Conservation (phyloP, 371 early-diverging fungal genomes). For the Umbelopsis sp. region DNA sequence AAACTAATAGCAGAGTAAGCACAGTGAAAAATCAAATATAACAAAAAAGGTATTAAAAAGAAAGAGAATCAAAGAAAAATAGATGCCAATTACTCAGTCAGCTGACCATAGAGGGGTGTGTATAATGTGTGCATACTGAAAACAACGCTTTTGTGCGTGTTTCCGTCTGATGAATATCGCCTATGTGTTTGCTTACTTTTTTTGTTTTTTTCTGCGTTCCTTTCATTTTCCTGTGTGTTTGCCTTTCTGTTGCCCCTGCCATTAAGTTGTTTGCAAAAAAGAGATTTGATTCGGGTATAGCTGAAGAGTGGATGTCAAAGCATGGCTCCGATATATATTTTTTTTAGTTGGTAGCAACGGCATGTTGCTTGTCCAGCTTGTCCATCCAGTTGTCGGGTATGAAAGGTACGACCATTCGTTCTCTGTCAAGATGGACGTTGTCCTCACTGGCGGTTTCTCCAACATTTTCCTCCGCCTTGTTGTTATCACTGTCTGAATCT, state of each 20-base stretch:
- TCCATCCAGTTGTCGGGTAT: conserved; percentile 59
- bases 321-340: not conserved
- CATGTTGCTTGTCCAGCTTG: conserved; percentile 42
- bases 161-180: too few species aligned
- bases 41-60: not conserved
- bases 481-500: not conserved
- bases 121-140: too few species aligned
- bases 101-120: too few species aligned
- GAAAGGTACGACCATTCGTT: conserved; percentile 41
- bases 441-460: conserved; percentile 23
- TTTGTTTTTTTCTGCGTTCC: not conserved
- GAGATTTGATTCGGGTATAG: conserved; percentile 12
- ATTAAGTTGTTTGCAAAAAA: not conserved
- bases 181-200: too few species aligned
- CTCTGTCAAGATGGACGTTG: conserved; percentile 31
- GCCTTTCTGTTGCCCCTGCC: conserved; percentile 2
- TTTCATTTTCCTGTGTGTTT: not conserved
- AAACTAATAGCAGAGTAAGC: not conserved
- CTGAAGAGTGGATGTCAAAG: conserved; percentile 3
- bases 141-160: too few species aligned
- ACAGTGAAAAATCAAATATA: not conserved
- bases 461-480: not conserved
- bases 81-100: too few species aligned
- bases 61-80: not conserved
- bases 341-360: conserved; percentile 8